Percentiles rank a stretch among this genome's conserved stretches.
Conservation (phyloP, 139 green algal species). For the Chara braunii region DNA sequence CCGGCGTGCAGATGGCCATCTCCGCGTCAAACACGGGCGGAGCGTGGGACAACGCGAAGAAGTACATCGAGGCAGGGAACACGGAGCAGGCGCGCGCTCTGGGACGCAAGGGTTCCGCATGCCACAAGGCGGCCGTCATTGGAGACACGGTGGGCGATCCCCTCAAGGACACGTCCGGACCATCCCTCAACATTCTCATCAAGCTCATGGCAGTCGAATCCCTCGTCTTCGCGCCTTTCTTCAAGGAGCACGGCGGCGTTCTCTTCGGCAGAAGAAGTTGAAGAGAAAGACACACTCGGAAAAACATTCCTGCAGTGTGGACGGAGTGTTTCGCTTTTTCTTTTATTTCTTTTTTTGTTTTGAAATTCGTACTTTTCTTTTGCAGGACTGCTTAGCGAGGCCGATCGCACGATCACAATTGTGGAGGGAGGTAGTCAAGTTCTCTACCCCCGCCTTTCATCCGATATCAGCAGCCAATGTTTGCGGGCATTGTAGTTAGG, state of each 20-base stretch:
- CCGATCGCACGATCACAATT: too few species aligned
- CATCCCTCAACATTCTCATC: conserved; percentile 97
- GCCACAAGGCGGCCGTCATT: conserved; percentile 94
- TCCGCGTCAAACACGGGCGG: conserved; percentile 53
- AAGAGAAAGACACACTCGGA: too few species aligned
- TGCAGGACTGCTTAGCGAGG: too few species aligned
- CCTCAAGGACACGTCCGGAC: conserved; percentile 87
- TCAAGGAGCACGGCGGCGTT: conserved; percentile 33
- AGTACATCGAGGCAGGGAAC: conserved; percentile 72
- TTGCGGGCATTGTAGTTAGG: too few species aligned
- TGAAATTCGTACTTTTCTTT: too few species aligned
- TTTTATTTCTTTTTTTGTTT: too few species aligned
- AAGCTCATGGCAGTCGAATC: conserved; percentile 98
- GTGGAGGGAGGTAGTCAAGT: too few species aligned
- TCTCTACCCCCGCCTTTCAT: too few species aligned
- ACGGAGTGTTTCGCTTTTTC: too few species aligned
- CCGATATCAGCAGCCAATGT: too few species aligned
- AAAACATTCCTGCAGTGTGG: too few species aligned
- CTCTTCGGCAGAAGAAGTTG: too few species aligned
- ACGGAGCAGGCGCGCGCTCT: conserved; percentile 77
- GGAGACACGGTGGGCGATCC: conserved; percentile 94
- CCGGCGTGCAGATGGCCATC: conserved; percentile 58
- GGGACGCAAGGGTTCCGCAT: conserved; percentile 90
- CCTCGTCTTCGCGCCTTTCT: conserved; percentile 42
- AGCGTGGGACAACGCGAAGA: conserved; percentile 99